These are phyloP conservation scores for Lasiosphaeria ovina DNA, from an alignment of 495 filamentous ascomycete genomes.

Conservation along the genomic window DNA sequence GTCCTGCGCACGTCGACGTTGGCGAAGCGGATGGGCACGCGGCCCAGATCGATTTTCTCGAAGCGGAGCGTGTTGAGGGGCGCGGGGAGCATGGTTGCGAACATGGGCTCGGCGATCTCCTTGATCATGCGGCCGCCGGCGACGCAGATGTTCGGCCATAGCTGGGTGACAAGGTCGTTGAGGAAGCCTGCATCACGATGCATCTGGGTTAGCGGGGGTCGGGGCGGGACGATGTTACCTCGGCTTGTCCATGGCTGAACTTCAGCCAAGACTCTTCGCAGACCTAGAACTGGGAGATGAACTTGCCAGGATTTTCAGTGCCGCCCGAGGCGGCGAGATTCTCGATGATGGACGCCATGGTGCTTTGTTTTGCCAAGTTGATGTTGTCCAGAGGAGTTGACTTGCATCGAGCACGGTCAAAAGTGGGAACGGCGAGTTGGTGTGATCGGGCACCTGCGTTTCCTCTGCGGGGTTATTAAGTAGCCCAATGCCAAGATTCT, in stretches of 20 bases:
- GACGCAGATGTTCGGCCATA: slow-evolving; percentile 45
- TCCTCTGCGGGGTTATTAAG: too few relatives aligned
- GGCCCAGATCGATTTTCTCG: slow-evolving; percentile 41
- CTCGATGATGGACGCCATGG: slow-evolving; percentile 26
- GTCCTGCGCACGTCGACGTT: slow-evolving; percentile 41
- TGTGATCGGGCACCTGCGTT: too few relatives aligned
- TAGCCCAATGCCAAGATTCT: too few relatives aligned
- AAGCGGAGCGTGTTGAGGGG: slow-evolving; percentile 38
- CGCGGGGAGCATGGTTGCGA: slow-evolving; percentile 37
- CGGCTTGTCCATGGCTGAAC: neutral
- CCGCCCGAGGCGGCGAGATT: slow-evolving; percentile 25
- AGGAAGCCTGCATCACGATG: slow-evolving; percentile 31
- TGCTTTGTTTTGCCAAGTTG: neutral
- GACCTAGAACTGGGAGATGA: neutral
- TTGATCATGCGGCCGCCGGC: slow-evolving; percentile 37
- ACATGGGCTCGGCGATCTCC: slow-evolving; percentile 41
- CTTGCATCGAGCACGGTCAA: too few relatives aligned
- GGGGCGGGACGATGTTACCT: neutral
- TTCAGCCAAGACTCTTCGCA: neutral
- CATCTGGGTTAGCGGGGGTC: neutral
- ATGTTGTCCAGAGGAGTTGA: too few relatives aligned
- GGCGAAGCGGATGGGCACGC: slow-evolving; percentile 33
- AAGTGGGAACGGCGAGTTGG: too few relatives aligned
- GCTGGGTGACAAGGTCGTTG: slow-evolving; percentile 43
- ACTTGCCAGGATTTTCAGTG: slow-evolving; percentile 23